These are phyloP conservation scores for Lyophyllum atratum DNA, from an alignment of 768 basidiomycete species.

Conservation along the genomic window DNA sequence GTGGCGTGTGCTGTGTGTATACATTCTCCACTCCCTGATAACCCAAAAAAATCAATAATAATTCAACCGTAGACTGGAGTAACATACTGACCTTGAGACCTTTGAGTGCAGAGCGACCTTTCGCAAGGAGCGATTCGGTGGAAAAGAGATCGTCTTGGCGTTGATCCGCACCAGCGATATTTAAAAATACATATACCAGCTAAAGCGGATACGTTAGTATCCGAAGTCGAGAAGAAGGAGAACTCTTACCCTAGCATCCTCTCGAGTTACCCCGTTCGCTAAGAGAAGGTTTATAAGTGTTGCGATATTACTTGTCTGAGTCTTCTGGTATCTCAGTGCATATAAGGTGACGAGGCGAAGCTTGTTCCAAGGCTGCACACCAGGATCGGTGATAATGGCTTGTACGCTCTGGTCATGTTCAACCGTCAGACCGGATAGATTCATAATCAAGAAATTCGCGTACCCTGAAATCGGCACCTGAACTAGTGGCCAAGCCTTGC, in stretches of 20 bases:
- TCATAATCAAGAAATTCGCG: slow-evolving; percentile 16
- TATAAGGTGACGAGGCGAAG: slow-evolving; percentile 89
- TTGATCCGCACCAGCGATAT: slow-evolving; percentile 93
- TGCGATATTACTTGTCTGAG: slow-evolving; percentile 78
- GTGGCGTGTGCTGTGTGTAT: slow-evolving; percentile 96
- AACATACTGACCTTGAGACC: slow-evolving; percentile 74
- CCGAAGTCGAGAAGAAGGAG: slow-evolving; percentile 6
- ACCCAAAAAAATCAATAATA: background rate
- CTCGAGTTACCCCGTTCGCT: slow-evolving; percentile 72
- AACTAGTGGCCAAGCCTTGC: slow-evolving; percentile 91
- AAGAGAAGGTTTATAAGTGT: slow-evolving; percentile 74
- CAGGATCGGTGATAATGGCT: slow-evolving; percentile 66
- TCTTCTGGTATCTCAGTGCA: slow-evolving; percentile 93
- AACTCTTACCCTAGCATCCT: slow-evolving; percentile 68
- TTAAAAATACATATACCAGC: slow-evolving; percentile 92
- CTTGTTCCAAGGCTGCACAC: slow-evolving; percentile 78
- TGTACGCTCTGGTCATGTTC: slow-evolving; percentile 68
- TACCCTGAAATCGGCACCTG: slow-evolving; percentile 88
- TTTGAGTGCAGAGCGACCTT: slow-evolving; percentile 92
- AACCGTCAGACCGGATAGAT: background rate
- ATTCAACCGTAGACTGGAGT: background rate
- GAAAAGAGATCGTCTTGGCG: slow-evolving; percentile 97
- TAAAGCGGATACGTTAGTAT: slow-evolving; percentile 30
- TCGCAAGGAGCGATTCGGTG: slow-evolving; percentile 90
- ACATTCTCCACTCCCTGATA: slow-evolving; percentile 95